phyloP scores from a whole-genome alignment of 1,139 yeast species.

The Taphrina wiesneri region DNA sequence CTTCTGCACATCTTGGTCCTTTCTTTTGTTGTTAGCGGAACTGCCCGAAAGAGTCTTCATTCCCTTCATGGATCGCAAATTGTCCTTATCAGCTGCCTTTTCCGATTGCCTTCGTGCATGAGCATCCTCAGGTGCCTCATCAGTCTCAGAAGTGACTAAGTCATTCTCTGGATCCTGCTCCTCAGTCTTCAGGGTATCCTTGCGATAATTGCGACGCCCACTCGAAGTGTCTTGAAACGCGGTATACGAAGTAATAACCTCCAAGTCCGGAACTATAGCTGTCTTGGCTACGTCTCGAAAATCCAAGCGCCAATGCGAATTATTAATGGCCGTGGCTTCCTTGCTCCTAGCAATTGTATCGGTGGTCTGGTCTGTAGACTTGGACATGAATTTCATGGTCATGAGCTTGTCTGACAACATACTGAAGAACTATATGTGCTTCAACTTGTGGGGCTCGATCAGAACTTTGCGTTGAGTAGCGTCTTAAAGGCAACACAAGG shows the following conservation, averaged over 20 bases:
- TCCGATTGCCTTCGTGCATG: conserved; percentile 27
- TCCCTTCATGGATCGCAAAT: conserved; percentile 15
- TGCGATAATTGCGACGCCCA: conserved; percentile 15
- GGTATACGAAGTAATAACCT: conserved; percentile 15
- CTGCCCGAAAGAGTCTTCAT: conserved; percentile 3
- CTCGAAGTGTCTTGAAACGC: background rate
- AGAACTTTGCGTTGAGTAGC: too few species aligned
- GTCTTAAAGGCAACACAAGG: too few species aligned
- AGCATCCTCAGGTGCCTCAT: conserved; percentile 26
- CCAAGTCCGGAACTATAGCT: background rate
- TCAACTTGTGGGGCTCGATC: too few species aligned
- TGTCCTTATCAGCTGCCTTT: conserved; percentile 10
- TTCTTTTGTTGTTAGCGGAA: background rate
- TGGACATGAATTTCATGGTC: conserved; percentile 33
- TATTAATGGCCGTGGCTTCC: conserved; percentile 4
- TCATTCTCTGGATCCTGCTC: background rate
- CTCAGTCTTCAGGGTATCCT: background rate
- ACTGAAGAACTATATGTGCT: too few species aligned
- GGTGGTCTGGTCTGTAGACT: conserved; percentile 3
- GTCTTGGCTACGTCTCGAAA: background rate
- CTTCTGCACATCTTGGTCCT: background rate
- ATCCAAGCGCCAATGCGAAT: conserved; percentile 20
- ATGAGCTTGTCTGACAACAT: conserved; percentile 25
- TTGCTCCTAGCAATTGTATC: conserved; percentile 1
- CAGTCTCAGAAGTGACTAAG: background rate